These are phyloP conservation scores for Hymenochaete sp. DNA, from an alignment of 1,284 basidiomycete genomes.

Conservation along the genomic window DNA sequence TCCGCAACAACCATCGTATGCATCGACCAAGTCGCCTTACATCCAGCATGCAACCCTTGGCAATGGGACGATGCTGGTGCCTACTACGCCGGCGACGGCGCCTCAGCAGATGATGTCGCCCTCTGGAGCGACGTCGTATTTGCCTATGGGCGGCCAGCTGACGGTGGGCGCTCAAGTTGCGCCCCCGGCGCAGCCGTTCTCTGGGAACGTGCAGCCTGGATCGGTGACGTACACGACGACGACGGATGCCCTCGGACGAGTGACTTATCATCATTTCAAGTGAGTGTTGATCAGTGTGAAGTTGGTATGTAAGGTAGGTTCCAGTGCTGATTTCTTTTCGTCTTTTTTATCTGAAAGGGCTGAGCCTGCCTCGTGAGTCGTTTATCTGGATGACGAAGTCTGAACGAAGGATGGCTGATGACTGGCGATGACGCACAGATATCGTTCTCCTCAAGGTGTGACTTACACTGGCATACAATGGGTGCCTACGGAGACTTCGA, in stretches of 20 bases:
- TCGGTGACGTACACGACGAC: slow-evolving; percentile 17
- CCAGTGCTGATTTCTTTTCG: neutral
- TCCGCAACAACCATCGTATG: too few species aligned
- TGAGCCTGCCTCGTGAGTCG: slow-evolving; percentile 12
- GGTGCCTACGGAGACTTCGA: slow-evolving; percentile 53
- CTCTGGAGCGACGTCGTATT: slow-evolving; percentile 3
- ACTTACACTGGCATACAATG: slow-evolving; percentile 62
- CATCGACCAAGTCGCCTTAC: too few species aligned
- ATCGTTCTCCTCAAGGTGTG: slow-evolving; percentile 57
- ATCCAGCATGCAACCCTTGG: too few species aligned
- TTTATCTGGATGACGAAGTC: neutral
- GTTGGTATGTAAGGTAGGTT: too few species aligned
- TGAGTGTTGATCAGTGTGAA: neutral
- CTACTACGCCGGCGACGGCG: neutral
- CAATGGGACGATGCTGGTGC: slow-evolving; percentile 3
- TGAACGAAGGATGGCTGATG: slow-evolving; percentile 17
- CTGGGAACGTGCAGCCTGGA: slow-evolving; percentile 11
- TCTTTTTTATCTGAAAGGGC: slow-evolving; percentile 12
- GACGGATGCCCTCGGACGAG: slow-evolving; percentile 13
- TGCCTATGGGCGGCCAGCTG: slow-evolving; percentile 8
- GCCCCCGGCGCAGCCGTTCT: slow-evolving; percentile 11
- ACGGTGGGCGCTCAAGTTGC: slow-evolving; percentile 8
- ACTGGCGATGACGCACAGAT: slow-evolving; percentile 33
- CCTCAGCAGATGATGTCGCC: neutral
- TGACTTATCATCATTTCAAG: slow-evolving; percentile 18